Conservation (phyloP, 164 flowering plant species). For the Annona cherimola region DNA sequence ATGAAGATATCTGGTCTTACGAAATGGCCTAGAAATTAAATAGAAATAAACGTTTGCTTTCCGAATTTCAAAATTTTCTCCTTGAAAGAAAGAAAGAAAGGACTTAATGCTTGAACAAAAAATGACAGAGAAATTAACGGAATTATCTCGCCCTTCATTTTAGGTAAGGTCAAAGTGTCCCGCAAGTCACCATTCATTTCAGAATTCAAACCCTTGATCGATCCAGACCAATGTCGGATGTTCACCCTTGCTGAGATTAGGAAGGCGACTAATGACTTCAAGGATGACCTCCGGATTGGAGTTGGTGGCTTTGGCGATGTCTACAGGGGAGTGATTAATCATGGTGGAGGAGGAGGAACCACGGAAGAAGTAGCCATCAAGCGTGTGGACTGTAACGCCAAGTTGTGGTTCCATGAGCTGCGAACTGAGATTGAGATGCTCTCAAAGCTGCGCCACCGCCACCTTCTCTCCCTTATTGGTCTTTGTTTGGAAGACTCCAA, state of each 20-base stretch:
- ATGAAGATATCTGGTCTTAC: too few relatives aligned
- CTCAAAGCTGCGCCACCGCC: constrained; percentile 95
- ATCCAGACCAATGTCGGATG: constrained; percentile 56
- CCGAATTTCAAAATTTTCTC: too few relatives aligned
- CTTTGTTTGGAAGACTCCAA: constrained; percentile 87
- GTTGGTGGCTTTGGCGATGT: constrained; percentile 95
- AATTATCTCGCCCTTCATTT: too few relatives aligned
- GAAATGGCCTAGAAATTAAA: too few relatives aligned
- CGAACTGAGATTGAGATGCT: constrained; percentile 91
- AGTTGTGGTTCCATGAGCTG: constrained; percentile 87
- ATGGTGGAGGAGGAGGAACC: constrained; percentile 38
- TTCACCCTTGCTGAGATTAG: constrained; percentile 76
- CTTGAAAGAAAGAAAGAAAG: too few relatives aligned
- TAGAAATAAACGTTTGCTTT: too few relatives aligned
- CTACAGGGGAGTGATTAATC: constrained; percentile 77
- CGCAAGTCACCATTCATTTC: too few relatives aligned
- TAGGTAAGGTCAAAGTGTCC: too few relatives aligned
- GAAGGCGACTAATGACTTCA: constrained; percentile 84
- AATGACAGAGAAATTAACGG: too few relatives aligned
- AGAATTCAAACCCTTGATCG: constrained; percentile 30
- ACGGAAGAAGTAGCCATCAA: constrained; percentile 57
- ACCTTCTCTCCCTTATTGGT: constrained; percentile 88
- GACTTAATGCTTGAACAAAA: too few relatives aligned
- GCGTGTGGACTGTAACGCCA: constrained; percentile 86
- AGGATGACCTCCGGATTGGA: constrained; percentile 71